Conservation (phyloP, 1,284 basidiomycete genomes). For the Coniferiporia weirii region DNA sequence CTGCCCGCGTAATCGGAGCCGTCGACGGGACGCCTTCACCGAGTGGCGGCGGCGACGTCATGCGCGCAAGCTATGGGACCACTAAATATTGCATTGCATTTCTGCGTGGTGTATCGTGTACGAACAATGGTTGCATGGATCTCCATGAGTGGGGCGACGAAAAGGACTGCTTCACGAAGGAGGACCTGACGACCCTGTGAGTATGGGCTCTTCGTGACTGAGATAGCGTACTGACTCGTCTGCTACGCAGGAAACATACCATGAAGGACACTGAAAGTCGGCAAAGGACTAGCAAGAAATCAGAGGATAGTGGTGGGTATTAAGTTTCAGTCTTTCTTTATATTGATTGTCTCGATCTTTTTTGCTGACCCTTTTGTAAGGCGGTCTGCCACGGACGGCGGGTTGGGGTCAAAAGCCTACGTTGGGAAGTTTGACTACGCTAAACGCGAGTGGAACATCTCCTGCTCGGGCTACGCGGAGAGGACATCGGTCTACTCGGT, state of each 20-base stretch:
- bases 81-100: slow-evolving; percentile 99
- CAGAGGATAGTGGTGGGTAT: slow-evolving; percentile 54
- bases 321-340: neutral
- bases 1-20: slow-evolving; percentile 86
- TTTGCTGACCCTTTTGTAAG: slow-evolving; percentile 24
- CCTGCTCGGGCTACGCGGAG: slow-evolving; percentile 23
- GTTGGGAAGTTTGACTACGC: slow-evolving; percentile 24
- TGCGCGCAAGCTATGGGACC: slow-evolving; percentile 94
- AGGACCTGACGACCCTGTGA: slow-evolving; percentile 84
- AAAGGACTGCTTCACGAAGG: slow-evolving; percentile 93
- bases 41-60: slow-evolving; percentile 70
- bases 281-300: slow-evolving; percentile 43
- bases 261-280: slow-evolving; percentile 80
- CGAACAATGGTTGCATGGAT: slow-evolving; percentile 88
- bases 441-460: slow-evolving; percentile 24
- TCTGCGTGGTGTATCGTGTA: slow-evolving; percentile 82
- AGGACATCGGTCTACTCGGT: slow-evolving; percentile 10
- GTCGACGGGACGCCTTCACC: slow-evolving; percentile 90
- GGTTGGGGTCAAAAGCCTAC: slow-evolving; percentile 70
- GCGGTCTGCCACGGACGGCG: slow-evolving; percentile 73
- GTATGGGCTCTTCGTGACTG: slow-evolving; percentile 27
- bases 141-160: slow-evolving; percentile 98
- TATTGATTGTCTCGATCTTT: slow-evolving; percentile 23
- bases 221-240: slow-evolving; percentile 19
- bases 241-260: slow-evolving; percentile 65